These are phyloP conservation scores for Scutellaria baicalensis DNA, from an alignment of 257 asterid species.

Conservation along the genomic window DNA sequence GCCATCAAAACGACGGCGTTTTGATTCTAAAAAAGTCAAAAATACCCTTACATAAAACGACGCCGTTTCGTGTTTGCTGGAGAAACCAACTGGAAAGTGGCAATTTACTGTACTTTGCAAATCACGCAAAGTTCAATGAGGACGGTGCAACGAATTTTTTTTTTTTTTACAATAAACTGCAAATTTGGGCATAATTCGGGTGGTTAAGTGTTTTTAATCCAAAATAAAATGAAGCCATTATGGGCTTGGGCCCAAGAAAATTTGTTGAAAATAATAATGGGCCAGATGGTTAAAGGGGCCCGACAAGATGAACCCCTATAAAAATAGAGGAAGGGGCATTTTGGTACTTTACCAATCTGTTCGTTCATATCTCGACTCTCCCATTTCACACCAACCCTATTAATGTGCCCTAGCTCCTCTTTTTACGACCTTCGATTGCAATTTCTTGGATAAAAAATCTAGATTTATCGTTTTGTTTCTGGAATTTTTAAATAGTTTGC, in stretches of 20 bases:
- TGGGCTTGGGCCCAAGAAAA: slow-evolving; percentile 3
- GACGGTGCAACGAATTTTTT: too few relatives aligned
- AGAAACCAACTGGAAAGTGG: too few relatives aligned
- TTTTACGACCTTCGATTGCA: slow-evolving; percentile 1
- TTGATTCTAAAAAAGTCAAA: too few relatives aligned
- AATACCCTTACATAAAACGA: too few relatives aligned
- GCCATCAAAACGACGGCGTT: too few relatives aligned
- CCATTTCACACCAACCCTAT: slow-evolving; percentile 7
- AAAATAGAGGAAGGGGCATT: slow-evolving; percentile 3
- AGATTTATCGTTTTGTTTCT: background rate
- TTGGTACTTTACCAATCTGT: background rate
- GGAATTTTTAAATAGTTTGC: background rate
- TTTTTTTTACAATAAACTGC: background rate
- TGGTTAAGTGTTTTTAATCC: too few relatives aligned
- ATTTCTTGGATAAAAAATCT: slow-evolving; percentile 7
- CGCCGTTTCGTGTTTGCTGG: too few relatives aligned
- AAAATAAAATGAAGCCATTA: background rate
- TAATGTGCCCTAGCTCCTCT: slow-evolving; percentile 13
- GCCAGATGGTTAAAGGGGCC: background rate
- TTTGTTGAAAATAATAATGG: background rate
- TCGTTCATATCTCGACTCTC: slow-evolving; percentile 14
- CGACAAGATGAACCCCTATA: background rate
- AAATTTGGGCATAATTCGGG: too few relatives aligned
- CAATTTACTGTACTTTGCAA: too few relatives aligned
- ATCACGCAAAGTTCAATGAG: too few relatives aligned